phyloP scores from a whole-genome alignment of 176 grass and related monocot genomes.

The Carex parvula region DNA sequence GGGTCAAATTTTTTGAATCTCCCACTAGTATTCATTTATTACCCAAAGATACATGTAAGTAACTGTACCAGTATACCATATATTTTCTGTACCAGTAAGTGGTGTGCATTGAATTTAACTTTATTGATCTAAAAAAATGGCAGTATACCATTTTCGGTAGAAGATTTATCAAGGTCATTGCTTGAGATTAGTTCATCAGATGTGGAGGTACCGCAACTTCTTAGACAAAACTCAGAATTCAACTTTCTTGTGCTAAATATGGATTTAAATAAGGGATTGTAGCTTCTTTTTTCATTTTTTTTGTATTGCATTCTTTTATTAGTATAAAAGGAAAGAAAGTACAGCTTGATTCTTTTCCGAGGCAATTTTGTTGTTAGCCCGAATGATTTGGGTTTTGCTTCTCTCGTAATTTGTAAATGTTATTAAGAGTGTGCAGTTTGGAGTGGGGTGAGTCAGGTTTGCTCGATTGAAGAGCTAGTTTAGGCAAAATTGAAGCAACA shows the following conservation, averaged over 20 bases:
- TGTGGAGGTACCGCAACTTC: slow-evolving; percentile 38
- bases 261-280: slow-evolving; percentile 22
- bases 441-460: neutral
- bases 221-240: slow-evolving; percentile 43
- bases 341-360: slow-evolving; percentile 16
- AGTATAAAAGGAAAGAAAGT: slow-evolving; percentile 10
- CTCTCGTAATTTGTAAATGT: slow-evolving; percentile 15
- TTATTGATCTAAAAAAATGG: slow-evolving; percentile 3
- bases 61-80: neutral
- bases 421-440: slow-evolving; percentile 5
- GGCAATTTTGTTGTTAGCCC: slow-evolving; percentile 26
- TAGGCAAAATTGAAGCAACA: slow-evolving; percentile 2
- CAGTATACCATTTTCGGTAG: slow-evolving; percentile 49
- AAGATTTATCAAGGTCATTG: slow-evolving; percentile 42
- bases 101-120: neutral
- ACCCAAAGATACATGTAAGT: neutral
- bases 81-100: no score
- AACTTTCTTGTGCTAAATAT: slow-evolving; percentile 37
- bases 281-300: slow-evolving; percentile 17
- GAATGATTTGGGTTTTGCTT: slow-evolving; percentile 21
- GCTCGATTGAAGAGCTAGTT: neutral
- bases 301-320: slow-evolving; percentile 11
- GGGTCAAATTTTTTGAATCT: neutral
- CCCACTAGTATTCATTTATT: neutral
- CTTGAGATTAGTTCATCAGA: slow-evolving; percentile 33